Conservation (phyloP, 23 red algal species). For the Gracilaria caudata region DNA sequence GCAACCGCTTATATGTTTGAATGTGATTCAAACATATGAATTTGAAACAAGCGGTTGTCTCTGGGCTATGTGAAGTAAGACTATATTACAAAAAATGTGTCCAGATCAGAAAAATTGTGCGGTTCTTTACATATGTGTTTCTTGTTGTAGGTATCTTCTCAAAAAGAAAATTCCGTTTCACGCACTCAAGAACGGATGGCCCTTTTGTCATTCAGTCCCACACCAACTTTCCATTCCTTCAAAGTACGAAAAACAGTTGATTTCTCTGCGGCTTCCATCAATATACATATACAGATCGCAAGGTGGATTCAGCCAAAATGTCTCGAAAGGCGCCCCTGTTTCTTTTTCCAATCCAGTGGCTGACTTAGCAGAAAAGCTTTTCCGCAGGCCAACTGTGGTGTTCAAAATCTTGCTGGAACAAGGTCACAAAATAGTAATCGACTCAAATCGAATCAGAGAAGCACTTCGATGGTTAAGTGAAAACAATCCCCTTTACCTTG, state of each 20-base stretch:
- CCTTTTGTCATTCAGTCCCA: background rate
- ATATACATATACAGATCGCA: background rate
- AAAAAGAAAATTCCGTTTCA: background rate
- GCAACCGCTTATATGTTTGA: background rate
- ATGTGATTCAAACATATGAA: slow-evolving; percentile 7
- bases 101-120: no score
- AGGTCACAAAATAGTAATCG: background rate
- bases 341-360: background rate
- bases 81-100: background rate
- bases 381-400: background rate
- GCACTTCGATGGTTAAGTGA: background rate
- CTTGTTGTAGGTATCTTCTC: background rate
- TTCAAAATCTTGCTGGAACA: background rate
- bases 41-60: background rate
- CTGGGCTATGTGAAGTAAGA: background rate
- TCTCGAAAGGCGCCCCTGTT: background rate
- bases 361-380: background rate
- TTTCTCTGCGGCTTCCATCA: background rate
- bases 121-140: background rate
- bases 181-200: background rate
- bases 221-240: background rate
- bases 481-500: background rate
- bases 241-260: background rate
- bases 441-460: background rate
- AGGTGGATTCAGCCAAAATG: background rate